Evolutionary conservation across 306 rosid genomes (phyloP).

Genomic region (Malus sieversii): DNA sequence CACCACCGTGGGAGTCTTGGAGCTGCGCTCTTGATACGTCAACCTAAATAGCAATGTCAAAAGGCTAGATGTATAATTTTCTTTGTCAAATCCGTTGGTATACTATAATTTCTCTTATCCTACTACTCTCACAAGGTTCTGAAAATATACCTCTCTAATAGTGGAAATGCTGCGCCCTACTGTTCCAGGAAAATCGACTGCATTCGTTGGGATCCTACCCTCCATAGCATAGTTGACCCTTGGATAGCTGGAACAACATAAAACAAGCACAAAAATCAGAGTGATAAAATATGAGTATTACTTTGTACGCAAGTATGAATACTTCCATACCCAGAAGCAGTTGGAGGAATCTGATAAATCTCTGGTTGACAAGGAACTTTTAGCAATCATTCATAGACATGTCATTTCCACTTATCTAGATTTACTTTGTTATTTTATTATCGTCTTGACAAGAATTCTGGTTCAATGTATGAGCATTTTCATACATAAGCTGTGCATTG

Average conservation of each 20-base stretch:
- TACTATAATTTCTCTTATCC: not conserved
- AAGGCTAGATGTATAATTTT: not conserved
- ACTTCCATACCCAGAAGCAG: conserved; percentile 17
- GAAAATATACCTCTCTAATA: conserved; percentile 18
- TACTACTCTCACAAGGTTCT: not conserved
- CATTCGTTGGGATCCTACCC: conserved; percentile 6
- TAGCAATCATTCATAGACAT: not conserved
- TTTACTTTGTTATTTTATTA: not conserved
- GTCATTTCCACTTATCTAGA: not conserved
- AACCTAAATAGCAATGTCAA: conserved; percentile 15
- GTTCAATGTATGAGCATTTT: not conserved
- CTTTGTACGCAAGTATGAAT: not conserved
- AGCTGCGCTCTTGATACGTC: conserved; percentile 10
- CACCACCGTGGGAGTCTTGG: conserved; percentile 11
- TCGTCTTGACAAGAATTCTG: not conserved
- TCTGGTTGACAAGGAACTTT: not conserved
- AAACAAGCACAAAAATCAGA: not conserved
- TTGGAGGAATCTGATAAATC: conserved; percentile 1
- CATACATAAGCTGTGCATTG: not conserved
- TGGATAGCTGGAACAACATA: conserved; percentile 14
- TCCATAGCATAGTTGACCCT: conserved; percentile 12
- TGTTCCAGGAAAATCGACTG: conserved; percentile 11
- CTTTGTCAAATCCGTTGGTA: not conserved
- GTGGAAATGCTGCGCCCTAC: conserved; percentile 14
- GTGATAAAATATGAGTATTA: not conserved